Evolutionary conservation across 2,329 filamentous ascomycete genomes (phyloP).

Genomic region (Fusarium drepaniforme): DNA sequence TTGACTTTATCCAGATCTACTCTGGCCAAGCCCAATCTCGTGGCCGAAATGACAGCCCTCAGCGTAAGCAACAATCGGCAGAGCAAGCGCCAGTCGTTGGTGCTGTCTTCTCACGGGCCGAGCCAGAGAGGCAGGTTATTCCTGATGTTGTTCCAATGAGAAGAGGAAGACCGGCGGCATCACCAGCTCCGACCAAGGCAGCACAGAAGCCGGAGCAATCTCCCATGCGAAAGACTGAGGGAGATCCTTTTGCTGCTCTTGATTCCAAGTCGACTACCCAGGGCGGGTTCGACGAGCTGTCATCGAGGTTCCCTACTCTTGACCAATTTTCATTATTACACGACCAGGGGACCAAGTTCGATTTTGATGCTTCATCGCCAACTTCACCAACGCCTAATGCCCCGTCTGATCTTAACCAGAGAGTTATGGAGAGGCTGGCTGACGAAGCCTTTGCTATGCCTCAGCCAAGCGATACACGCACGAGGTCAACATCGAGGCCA

Average conservation of each 20-base stretch:
- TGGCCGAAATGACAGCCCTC: conserved; percentile 62
- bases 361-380: conserved; percentile 75
- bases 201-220: conserved; percentile 71
- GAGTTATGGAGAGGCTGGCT: conserved; percentile 80
- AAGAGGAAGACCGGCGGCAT: conserved; percentile 74
- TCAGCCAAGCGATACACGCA: conserved; percentile 33
- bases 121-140: conserved; percentile 77
- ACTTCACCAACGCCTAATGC: conserved; percentile 63
- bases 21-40: conserved; percentile 74
- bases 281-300: conserved; percentile 80
- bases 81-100: conserved; percentile 75
- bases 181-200: conserved; percentile 47
- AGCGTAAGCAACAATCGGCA: conserved; percentile 64
- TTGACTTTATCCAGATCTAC: conserved; percentile 72
- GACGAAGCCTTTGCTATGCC: conserved; percentile 83
- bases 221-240: conserved; percentile 70
- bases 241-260: conserved; percentile 91
- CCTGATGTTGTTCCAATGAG: conserved; percentile 96
- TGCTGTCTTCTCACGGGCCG: conserved; percentile 82
- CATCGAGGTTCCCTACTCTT: conserved; percentile 86
- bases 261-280: conserved; percentile 70
- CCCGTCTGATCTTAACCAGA: conserved; percentile 64
- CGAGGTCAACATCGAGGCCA: conserved; percentile 41
- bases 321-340: conserved; percentile 94
- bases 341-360: conserved; percentile 85